Conservation (phyloP, 495 filamentous ascomycete genomes). For the Talaromyces thailandensis region DNA sequence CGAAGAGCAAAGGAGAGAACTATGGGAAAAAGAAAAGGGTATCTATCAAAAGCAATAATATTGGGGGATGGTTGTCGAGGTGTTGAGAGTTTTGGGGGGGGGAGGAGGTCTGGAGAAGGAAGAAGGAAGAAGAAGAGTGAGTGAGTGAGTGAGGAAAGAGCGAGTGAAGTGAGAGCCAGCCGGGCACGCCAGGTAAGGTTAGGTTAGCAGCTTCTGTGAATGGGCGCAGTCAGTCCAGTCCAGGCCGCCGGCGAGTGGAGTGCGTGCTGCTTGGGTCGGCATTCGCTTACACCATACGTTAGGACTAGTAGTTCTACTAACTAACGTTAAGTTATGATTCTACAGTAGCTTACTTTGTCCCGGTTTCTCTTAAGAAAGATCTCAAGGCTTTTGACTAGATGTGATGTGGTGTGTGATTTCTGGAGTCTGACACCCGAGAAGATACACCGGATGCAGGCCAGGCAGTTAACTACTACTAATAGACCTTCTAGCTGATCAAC, state of each 20-base stretch:
- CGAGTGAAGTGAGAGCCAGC: not conserved
- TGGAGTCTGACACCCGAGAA: not conserved
- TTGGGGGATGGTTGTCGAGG: not conserved
- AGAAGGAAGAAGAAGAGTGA: not conserved
- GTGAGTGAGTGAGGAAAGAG: not conserved
- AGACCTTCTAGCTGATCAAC: not conserved
- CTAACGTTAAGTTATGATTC: too few species aligned
- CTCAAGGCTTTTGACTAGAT: not conserved
- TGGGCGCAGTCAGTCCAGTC: not conserved
- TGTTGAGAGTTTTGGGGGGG: not conserved
- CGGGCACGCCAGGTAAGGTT: not conserved
- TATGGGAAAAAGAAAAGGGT: conserved; percentile 12
- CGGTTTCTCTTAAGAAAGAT: not conserved
- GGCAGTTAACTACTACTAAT: not conserved
- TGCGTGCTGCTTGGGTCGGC: not conserved
- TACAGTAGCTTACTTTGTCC: not conserved
- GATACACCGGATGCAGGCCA: not conserved
- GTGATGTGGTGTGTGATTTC: not conserved
- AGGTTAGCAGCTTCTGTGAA: not conserved
- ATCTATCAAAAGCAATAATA: not conserved
- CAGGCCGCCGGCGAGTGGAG: not conserved
- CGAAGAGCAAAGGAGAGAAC: conserved; percentile 9
- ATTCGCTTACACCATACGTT: not conserved
- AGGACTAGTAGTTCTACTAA: not conserved
- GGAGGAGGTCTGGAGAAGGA: not conserved